Evolutionary conservation across 306 rosid species (phyloP).

Genomic region (Hippophae gyantsensis): DNA sequence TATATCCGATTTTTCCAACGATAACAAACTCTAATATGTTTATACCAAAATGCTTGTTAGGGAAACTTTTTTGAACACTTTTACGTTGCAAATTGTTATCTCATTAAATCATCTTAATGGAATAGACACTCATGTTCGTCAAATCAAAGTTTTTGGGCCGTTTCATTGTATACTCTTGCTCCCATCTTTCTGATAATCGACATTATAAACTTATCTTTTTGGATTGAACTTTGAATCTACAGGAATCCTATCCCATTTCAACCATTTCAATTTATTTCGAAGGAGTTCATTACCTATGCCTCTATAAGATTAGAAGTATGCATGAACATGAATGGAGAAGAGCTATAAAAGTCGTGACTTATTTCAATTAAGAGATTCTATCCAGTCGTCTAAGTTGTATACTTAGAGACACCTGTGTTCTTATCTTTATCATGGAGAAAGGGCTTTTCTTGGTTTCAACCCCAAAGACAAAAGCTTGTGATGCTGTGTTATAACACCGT

Average conservation of each 20-base stretch:
- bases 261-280: slow-evolving; percentile 85
- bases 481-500: too few relatives aligned
- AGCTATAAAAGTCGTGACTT: too few relatives aligned
- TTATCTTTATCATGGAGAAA: too few relatives aligned
- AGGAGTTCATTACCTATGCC: slow-evolving; percentile 74
- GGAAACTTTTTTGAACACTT: slow-evolving; percentile 87
- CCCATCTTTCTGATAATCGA: neutral
- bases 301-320: slow-evolving; percentile 45
- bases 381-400: too few relatives aligned
- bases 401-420: too few relatives aligned
- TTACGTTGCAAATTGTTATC: slow-evolving; percentile 84
- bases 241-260: slow-evolving; percentile 93
- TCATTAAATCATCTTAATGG: slow-evolving; percentile 92
- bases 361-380: too few relatives aligned
- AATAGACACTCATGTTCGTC: slow-evolving; percentile 92
- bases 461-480: too few relatives aligned
- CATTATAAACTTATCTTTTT: neutral
- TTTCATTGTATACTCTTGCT: slow-evolving; percentile 8
- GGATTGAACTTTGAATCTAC: slow-evolving; percentile 15
- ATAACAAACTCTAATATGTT: slow-evolving; percentile 3
- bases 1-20: too few relatives aligned
- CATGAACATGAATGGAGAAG: too few relatives aligned
- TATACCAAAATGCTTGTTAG: slow-evolving; percentile 23
- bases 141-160: slow-evolving; percentile 96
- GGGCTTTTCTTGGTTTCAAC: too few relatives aligned